Evolutionary conservation across 768 basidiomycete species (phyloP).

Genomic region (Collybia sp.): DNA sequence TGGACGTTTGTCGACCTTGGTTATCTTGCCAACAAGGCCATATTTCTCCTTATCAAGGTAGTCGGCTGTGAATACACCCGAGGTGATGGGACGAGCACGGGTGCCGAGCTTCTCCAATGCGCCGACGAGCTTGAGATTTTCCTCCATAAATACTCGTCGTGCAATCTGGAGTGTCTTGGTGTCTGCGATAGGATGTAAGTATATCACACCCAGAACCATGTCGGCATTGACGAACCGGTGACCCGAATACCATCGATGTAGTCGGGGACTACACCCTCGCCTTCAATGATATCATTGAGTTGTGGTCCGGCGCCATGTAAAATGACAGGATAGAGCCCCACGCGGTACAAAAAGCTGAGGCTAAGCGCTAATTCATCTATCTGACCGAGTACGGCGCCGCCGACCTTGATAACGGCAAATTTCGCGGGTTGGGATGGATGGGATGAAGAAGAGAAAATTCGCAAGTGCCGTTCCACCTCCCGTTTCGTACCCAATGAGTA

Average conservation of each 20-base stretch:
- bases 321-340: conserved; percentile 97
- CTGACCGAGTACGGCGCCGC: conserved; percentile 91
- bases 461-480: conserved; percentile 96
- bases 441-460: conserved; percentile 95
- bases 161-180: conserved; percentile 93
- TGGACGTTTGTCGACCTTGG: conserved; percentile 91
- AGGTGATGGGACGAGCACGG: conserved; percentile 95
- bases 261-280: conserved; percentile 91
- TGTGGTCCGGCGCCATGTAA: conserved; percentile 97
- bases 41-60: conserved; percentile 95
- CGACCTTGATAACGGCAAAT: conserved; percentile 97
- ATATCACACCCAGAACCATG: not conserved
- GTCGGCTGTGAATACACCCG: conserved; percentile 96
- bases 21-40: conserved; percentile 93
- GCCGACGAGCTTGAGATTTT: conserved; percentile 91
- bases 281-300: conserved; percentile 88
- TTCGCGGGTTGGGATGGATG: conserved; percentile 88
- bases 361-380: conserved; percentile 92
- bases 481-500: conserved; percentile 97
- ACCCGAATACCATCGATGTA: conserved; percentile 98
- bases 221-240: conserved; percentile 58
- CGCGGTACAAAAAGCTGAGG: conserved; percentile 92
- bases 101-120: conserved; percentile 94
- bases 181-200: conserved; percentile 39
- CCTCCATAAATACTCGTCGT: conserved; percentile 93